Evolutionary conservation across 306 rosid genomes (phyloP).

Genomic region (Glycine tomentella): DNA sequence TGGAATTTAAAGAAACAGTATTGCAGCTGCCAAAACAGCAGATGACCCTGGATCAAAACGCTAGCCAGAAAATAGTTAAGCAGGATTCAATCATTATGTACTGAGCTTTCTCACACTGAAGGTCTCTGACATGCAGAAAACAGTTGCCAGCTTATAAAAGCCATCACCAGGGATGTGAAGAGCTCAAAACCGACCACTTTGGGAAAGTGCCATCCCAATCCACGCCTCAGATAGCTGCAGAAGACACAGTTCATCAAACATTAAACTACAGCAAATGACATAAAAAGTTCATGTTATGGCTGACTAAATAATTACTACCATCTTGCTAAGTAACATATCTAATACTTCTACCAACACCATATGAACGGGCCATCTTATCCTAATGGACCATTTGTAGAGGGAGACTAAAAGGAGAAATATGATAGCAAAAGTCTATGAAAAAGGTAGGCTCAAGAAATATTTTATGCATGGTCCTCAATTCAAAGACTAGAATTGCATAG

Average conservation of each 20-base stretch:
- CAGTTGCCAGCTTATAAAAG: conserved; percentile 91
- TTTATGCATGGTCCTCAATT: conserved; percentile 28
- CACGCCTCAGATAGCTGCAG: conserved; percentile 91
- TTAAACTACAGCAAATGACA: not conserved
- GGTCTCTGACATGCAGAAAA: conserved; percentile 95
- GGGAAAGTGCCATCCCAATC: conserved; percentile 91
- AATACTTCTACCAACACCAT: conserved; percentile 24
- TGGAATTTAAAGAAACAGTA: conserved; percentile 42
- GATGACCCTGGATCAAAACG: conserved; percentile 30
- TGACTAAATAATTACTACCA: conserved; percentile 14
- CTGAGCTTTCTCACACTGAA: conserved; percentile 56
- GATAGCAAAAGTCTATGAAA: conserved; percentile 16
- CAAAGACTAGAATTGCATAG: conserved; percentile 17
- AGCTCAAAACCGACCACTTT: conserved; percentile 94
- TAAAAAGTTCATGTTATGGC: conserved; percentile 7
- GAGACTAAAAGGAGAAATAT: conserved; percentile 1
- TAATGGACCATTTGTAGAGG: conserved; percentile 7
- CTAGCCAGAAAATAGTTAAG: conserved; percentile 40
- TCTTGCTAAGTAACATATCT: conserved; percentile 24
- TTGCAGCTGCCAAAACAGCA: conserved; percentile 45
- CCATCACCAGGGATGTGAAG: conserved; percentile 87
- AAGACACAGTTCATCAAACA: conserved; percentile 40
- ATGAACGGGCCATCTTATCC: conserved; percentile 24
- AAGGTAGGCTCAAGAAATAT: conserved; percentile 8
- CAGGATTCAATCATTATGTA: conserved; percentile 31